Evolutionary conservation across 2,329 filamentous ascomycete genomes (phyloP).

Genomic region (Lasiodiplodia gonubiensis): DNA sequence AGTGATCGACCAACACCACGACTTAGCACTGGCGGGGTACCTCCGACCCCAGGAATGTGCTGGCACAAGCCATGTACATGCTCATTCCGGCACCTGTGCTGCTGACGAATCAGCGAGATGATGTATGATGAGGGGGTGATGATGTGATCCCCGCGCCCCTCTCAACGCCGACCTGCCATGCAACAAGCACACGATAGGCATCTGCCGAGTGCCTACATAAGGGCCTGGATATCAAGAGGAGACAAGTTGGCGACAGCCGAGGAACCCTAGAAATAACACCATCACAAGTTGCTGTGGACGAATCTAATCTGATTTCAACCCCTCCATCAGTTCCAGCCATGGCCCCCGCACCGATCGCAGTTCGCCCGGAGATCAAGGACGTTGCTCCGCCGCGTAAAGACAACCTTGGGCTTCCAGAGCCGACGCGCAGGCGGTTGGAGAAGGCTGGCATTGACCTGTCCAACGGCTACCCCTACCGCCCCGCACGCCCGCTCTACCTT

Average conservation of each 20-base stretch:
- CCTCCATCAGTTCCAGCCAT: slow-evolving; percentile 42
- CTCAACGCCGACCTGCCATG: background rate
- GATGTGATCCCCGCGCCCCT: slow-evolving; percentile 26
- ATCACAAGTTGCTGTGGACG: slow-evolving; percentile 2
- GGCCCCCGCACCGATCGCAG: slow-evolving; percentile 64
- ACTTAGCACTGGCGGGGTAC: slow-evolving; percentile 6
- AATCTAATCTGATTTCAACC: background rate
- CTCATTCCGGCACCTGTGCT: background rate
- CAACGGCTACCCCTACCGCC: slow-evolving; percentile 73
- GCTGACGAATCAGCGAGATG: slow-evolving; percentile 23
- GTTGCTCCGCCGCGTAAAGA: slow-evolving; percentile 68
- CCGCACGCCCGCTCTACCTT: slow-evolving; percentile 69
- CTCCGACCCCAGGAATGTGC: slow-evolving; percentile 1
- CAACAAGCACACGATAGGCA: slow-evolving; percentile 1
- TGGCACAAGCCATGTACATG: background rate
- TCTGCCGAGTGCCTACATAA: slow-evolving; percentile 8
- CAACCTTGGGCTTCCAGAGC: slow-evolving; percentile 64
- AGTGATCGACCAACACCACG: slow-evolving; percentile 13
- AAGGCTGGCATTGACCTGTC: slow-evolving; percentile 74
- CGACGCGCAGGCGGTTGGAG: slow-evolving; percentile 63
- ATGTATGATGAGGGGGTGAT: slow-evolving; percentile 27
- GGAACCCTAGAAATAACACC: slow-evolving; percentile 4
- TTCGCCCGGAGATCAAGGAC: slow-evolving; percentile 63
- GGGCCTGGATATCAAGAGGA: background rate
- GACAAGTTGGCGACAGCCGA: background rate